Evolutionary conservation across 164 flowering plant genomes (phyloP).

Genomic region (Echeveria elegans): DNA sequence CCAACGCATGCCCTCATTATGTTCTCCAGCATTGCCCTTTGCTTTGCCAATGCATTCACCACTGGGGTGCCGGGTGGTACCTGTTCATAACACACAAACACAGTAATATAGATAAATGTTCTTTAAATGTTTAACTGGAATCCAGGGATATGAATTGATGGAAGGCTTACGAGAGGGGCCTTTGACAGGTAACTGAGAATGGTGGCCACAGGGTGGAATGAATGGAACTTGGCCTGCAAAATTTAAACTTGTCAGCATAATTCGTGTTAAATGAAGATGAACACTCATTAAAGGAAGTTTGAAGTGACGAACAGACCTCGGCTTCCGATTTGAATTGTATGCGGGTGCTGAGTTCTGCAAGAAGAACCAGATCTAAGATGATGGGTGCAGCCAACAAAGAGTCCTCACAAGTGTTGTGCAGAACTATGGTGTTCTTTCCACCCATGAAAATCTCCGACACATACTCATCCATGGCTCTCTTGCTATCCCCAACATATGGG

Average conservation of each 20-base stretch:
- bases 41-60: constrained; percentile 95
- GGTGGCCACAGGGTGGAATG: constrained; percentile 98
- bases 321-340: constrained; percentile 84
- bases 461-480: constrained; percentile 99
- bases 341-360: constrained; percentile 87
- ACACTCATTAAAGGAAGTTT: neutral
- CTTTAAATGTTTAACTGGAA: neutral
- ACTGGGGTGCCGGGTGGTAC: constrained; percentile 99
- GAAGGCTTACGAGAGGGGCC: constrained; percentile 79
- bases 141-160: neutral
- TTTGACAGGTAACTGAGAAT: constrained; percentile 97
- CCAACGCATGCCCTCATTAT: constrained; percentile 96
- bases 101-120: too few species aligned
- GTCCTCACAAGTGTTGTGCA: constrained; percentile 99
- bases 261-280: neutral
- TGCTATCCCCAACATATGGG: constrained; percentile 97
- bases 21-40: constrained; percentile 98
- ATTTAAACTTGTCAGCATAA: neutral
- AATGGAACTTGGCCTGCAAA: constrained; percentile 80
- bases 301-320: constrained; percentile 42
- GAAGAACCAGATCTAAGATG: constrained; percentile 85
- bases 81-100: constrained; percentile 29
- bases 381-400: constrained; percentile 96
- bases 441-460: constrained; percentile 99
- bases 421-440: constrained; percentile 90